A percentile compares a stretch with the other conserved stretches of the same genome.
Conservation (phyloP, 1,284 basidiomycete genomes). For the Rhodotorula sp. region DNA sequence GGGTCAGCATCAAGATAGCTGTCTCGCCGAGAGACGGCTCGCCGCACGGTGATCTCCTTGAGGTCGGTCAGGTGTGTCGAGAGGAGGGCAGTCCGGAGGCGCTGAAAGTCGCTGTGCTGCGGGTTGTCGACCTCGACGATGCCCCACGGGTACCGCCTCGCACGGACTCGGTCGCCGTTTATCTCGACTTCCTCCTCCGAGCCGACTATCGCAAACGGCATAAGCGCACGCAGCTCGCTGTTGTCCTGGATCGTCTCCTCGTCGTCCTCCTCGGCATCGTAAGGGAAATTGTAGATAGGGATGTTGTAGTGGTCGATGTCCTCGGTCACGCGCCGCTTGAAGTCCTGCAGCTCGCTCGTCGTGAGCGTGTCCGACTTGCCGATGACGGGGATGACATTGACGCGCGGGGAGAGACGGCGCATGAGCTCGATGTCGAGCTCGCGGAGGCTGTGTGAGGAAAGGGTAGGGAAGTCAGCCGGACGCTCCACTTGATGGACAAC, state of each 20-base stretch:
- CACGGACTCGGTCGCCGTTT: constrained; percentile 86
- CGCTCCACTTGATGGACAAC: not conserved
- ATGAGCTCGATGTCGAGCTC: constrained; percentile 99
- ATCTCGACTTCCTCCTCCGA: constrained; percentile 96
- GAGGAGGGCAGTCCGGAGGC: constrained; percentile 85
- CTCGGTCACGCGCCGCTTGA: constrained; percentile 99
- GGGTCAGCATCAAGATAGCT: not conserved
- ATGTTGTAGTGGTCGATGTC: constrained; percentile 99
- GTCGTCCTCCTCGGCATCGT: constrained; percentile 96
- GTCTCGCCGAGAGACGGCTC: no score
- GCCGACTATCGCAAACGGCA: constrained; percentile 97
- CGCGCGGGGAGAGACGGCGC: constrained; percentile 91
- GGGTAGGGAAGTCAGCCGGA: not conserved
- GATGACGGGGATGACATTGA: constrained; percentile 98
- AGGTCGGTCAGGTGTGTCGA: constrained; percentile 87
- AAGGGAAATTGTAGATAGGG: constrained; percentile 99
- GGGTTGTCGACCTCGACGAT: constrained; percentile 98
- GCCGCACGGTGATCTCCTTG: constrained; percentile 61
- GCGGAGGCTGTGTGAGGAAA: constrained; percentile 66
- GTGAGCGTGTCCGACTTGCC: constrained; percentile 97
- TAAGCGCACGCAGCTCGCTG: constrained; percentile 84
- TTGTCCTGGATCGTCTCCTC: constrained; percentile 99
- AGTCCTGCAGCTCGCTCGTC: constrained; percentile 82
- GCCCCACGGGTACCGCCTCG: constrained; percentile 96
- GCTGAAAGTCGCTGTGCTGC: constrained; percentile 94